Evolutionary conservation across 2,329 filamentous ascomycete species (phyloP), one percentile per base, ranked within the genome.

Genomic region (Arthrobotrys conoides): DNA sequence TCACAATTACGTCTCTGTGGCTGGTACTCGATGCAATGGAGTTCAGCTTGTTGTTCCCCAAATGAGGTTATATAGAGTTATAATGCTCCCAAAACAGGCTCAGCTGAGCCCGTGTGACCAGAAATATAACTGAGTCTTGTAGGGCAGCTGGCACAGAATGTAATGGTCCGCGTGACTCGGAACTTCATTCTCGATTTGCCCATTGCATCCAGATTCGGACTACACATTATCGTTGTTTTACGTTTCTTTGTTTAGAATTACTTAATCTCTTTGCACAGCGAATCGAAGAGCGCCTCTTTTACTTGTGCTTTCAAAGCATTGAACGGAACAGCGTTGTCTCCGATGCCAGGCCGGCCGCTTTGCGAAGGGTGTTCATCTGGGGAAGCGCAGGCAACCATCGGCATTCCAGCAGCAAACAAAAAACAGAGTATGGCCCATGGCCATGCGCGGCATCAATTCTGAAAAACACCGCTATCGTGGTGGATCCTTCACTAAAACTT

Each of bases 301-400:
- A 33, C 24, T 36, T 49, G 24, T 51, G 41, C 24, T 33, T 65
- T 14, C 41, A 49, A 49, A 36, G 24, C 61, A 41, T 41, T 41
- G 38, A 41, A 64, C 38, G 53, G 53, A 5, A 30, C 24, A 22
- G 70, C 59, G 61, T 44, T 69, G 71, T 65, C 49, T 63, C 67
- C 67, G 67, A 71, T 68, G 63, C 67, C 59, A 71, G 67, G 73
- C 73, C 73, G 73, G 73, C 61, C 73, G 73, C 67, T 77, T 66
- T 71, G 73, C 73, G 73, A 77, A 71, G 73, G 67, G 61, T 73
- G 57, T 44, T 61, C 41, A 16, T 48, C 44, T 51, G 48, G 46
- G 61, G 46, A 65, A 27, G 41, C 53, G 49, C 46, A 75, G 71
- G 71, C 71, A 75, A 75, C 71, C 71, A 67, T 69, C 71, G 71